Conservation (phyloP, 805 yeast genomes). For the Naumovozyma baii region DNA sequence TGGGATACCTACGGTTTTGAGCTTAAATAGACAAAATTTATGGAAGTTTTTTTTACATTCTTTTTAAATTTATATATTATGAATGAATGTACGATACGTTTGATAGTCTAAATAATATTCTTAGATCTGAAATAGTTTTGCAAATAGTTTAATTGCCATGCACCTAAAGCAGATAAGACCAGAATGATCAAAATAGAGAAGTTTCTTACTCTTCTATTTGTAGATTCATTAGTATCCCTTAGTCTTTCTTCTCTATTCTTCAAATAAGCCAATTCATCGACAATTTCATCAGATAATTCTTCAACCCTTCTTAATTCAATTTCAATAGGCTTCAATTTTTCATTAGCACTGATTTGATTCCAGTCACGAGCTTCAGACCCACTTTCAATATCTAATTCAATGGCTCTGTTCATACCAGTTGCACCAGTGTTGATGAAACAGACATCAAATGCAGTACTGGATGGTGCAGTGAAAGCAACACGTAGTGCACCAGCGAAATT, state of each 20-base stretch:
- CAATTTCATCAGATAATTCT: slow-evolving; percentile 76
- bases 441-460: slow-evolving; percentile 78
- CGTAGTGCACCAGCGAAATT: slow-evolving; percentile 64
- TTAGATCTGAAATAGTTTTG: slow-evolving; percentile 85
- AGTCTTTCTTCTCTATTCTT: slow-evolving; percentile 81
- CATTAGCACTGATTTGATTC: slow-evolving; percentile 88
- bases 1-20: slow-evolving; percentile 34
- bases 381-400: slow-evolving; percentile 86
- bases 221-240: slow-evolving; percentile 94
- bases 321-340: slow-evolving; percentile 87
- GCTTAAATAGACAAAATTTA: not conserved
- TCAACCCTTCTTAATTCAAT: slow-evolving; percentile 80
- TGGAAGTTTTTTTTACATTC: not conserved
- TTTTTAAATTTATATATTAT: no score
- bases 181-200: slow-evolving; percentile 65
- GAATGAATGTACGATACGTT: no score
- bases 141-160: slow-evolving; percentile 87
- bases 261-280: slow-evolving; percentile 71
- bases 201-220: slow-evolving; percentile 84
- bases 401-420: slow-evolving; percentile 47
- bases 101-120: slow-evolving; percentile 51
- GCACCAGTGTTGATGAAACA: slow-evolving; percentile 67
- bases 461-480: slow-evolving; percentile 77
- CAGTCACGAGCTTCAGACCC: slow-evolving; percentile 98
- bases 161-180: slow-evolving; percentile 68